Percentiles rank a stretch among this genome's conserved stretches.
phyloP scores from a whole-genome alignment of 805 yeast genomes.

The Saccharomyces mikatae region DNA sequence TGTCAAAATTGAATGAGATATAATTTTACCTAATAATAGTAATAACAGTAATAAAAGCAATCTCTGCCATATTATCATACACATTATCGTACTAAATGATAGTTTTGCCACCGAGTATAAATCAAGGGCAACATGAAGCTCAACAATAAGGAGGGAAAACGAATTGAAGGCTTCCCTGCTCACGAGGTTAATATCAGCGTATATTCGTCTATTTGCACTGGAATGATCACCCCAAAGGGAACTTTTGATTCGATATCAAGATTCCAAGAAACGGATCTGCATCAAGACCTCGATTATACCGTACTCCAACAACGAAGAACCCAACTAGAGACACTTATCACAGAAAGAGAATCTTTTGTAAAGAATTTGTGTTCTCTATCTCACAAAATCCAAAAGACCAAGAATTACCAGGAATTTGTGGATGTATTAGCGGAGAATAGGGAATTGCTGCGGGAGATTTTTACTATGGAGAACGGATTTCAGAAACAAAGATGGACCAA shows the following conservation, averaged over 20 bases:
- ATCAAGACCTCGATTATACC: conserved; percentile 18
- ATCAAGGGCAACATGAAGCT: background rate
- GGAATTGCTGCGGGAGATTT: conserved; percentile 22
- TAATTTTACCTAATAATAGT: background rate
- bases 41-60: background rate
- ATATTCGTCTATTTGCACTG: background rate
- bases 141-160: background rate
- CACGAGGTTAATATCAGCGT: background rate
- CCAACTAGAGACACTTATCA: conserved; percentile 15
- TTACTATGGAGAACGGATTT: conserved; percentile 19
- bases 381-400: conserved; percentile 21
- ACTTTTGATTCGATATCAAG: conserved; percentile 10
- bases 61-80: background rate
- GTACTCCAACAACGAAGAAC: conserved; percentile 16
- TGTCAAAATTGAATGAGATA: background rate
- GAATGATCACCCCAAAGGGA: conserved; percentile 14
- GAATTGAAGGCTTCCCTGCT: too few relatives aligned
- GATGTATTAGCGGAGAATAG: conserved; percentile 22
- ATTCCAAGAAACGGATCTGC: conserved; percentile 20
- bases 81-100: background rate
- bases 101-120: background rate
- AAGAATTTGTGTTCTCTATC: conserved; percentile 22
- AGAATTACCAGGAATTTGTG: conserved; percentile 26
- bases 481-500: background rate
- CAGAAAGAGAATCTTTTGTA: conserved; percentile 14